Conservation (phyloP, 345 rosid species). For the Geranium brycei region DNA sequence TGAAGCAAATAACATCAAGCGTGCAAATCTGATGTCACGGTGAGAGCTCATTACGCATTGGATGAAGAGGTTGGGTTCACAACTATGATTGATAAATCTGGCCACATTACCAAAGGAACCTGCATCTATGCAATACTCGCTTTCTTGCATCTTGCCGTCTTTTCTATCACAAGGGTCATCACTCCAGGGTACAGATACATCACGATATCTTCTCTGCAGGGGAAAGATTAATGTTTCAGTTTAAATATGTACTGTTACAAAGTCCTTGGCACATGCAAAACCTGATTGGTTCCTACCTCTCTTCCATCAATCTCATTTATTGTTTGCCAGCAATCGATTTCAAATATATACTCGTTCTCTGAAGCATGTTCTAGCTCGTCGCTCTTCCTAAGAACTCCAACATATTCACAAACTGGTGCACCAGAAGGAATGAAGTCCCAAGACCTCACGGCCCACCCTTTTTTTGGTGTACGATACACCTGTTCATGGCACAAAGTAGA, state of each 20-base stretch:
- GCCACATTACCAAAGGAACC: conserved; percentile 67
- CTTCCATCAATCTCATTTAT: conserved; percentile 78
- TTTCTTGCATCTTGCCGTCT: conserved; percentile 40
- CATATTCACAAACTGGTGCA: conserved; percentile 86
- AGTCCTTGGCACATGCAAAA: too few relatives aligned
- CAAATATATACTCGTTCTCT: conserved; percentile 75
- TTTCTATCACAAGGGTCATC: conserved; percentile 13
- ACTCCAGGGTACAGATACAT: conserved; percentile 26
- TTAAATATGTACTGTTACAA: too few relatives aligned
- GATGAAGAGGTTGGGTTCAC: conserved; percentile 89
- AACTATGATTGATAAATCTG: conserved; percentile 86
- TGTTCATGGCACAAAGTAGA: conserved; percentile 12
- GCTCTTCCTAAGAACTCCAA: conserved; percentile 53
- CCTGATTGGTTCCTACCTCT: conserved; percentile 33
- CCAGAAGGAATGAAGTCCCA: conserved; percentile 94
- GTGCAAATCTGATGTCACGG: conserved; percentile 66
- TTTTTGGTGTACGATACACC: conserved; percentile 75
- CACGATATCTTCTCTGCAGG: conserved; percentile 47
- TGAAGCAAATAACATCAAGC: conserved; percentile 80
- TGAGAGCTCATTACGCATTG: conserved; percentile 79
- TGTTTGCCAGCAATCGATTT: conserved; percentile 88
- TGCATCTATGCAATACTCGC: conserved; percentile 91
- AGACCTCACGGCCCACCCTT: conserved; percentile 95
- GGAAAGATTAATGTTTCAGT: too few relatives aligned
- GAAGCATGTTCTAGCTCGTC: conserved; percentile 53